These are phyloP conservation scores for Artemisia argyi DNA, from an alignment of 129 eudicot genomes.

Conservation along the genomic window DNA sequence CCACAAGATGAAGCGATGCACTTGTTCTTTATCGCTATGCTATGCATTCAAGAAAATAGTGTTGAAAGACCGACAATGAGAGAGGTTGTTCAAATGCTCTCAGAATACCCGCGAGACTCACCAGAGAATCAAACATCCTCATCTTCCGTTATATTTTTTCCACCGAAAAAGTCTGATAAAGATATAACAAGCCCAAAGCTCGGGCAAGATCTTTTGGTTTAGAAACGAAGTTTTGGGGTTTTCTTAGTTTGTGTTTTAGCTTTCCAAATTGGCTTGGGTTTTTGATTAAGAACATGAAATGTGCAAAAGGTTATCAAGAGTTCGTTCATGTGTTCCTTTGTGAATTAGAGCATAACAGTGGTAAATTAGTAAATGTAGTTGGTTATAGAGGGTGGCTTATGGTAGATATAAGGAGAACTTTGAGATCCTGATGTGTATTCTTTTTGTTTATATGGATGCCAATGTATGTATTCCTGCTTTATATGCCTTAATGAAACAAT, in stretches of 20 bases:
- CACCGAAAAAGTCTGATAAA: conserved; percentile 29
- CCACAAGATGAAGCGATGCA: conserved; percentile 84
- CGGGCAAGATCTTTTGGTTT: conserved; percentile 46
- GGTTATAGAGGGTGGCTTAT: conserved; percentile 31
- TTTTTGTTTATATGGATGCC: conserved; percentile 38
- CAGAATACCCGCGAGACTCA: conserved; percentile 58
- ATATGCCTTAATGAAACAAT: conserved; percentile 11
- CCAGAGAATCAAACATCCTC: conserved; percentile 43
- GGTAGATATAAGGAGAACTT: conserved; percentile 32
- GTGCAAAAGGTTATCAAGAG: conserved; percentile 22
- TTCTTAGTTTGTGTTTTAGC: conserved; percentile 4
- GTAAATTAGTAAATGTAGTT: conserved; percentile 32
- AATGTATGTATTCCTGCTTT: conserved; percentile 23
- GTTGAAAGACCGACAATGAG: conserved; percentile 90
- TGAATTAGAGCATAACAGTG: conserved; percentile 27
- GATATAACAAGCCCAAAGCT: conserved; percentile 33
- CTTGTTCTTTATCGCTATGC: conserved; percentile 75
- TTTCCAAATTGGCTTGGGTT: conserved; percentile 25
- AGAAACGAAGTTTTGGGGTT: conserved; percentile 12
- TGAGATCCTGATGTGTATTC: conserved; percentile 33
- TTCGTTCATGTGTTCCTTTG: conserved; percentile 25
- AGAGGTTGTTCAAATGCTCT: conserved; percentile 83
- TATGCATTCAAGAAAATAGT: conserved; percentile 77
- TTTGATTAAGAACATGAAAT: conserved; percentile 20
- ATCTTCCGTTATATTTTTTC: conserved; percentile 32